Conservation (phyloP, 2,329 filamentous ascomycete genomes). For the Huntiella decipiens region DNA sequence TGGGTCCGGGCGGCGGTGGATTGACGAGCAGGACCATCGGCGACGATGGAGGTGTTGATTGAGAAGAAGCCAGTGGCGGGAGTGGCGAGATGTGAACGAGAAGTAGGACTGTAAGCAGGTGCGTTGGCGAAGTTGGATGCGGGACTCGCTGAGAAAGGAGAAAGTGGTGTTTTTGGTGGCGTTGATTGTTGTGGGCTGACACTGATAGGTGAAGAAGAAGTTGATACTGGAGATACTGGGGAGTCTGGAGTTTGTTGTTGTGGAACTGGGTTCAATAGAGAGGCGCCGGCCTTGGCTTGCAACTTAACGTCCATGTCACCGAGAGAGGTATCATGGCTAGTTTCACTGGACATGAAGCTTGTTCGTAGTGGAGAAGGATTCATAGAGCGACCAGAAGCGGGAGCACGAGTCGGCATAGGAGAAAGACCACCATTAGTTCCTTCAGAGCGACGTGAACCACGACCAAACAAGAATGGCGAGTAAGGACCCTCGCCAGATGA, state of each 20-base stretch:
- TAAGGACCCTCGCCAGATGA: not conserved
- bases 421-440: not conserved
- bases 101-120: not conserved
- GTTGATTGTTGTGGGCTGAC: too few species aligned
- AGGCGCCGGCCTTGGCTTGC: conserved; percentile 1
- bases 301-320: conserved; percentile 3
- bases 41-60: not conserved
- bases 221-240: not conserved
- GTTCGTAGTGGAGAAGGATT: not conserved
- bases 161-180: not conserved
- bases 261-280: not conserved
- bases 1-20: not conserved
- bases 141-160: not conserved
- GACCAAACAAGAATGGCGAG: not conserved
- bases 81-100: conserved; percentile 1
- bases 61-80: conserved; percentile 4
- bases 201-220: not conserved
- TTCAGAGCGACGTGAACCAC: not conserved
- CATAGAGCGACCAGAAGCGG: not conserved
- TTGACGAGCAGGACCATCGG: not conserved
- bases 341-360: conserved; percentile 1
- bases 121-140: not conserved
- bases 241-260: not conserved
- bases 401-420: not conserved
- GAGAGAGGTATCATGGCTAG: not conserved